Percentiles rank a stretch among this genome's conserved stretches.
Conservation (phyloP, 805 yeast species). For the Komagataella phaffii region DNA sequence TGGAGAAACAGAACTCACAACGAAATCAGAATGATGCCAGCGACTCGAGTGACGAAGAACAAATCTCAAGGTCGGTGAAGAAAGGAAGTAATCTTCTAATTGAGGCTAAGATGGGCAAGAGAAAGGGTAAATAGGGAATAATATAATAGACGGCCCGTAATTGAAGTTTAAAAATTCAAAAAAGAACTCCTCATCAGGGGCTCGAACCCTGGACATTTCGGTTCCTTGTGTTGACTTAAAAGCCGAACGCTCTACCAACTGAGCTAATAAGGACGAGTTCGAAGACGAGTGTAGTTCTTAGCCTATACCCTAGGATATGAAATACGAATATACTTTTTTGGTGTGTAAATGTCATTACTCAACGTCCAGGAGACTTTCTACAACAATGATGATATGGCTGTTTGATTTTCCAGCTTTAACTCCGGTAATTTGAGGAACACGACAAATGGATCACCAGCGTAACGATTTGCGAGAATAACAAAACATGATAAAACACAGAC, state of each 20-base stretch:
- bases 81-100: constrained; percentile 4
- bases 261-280: constrained; percentile 35
- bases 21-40: neutral
- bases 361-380: too few species aligned
- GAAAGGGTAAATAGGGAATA: neutral
- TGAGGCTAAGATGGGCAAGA: constrained; percentile 1
- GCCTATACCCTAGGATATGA: too few species aligned
- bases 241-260: constrained; percentile 64
- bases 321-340: too few species aligned
- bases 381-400: too few species aligned
- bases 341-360: too few species aligned
- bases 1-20: neutral
- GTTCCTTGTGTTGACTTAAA: constrained; percentile 23
- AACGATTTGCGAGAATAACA: too few species aligned
- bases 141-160: neutral
- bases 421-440: too few species aligned
- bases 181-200: constrained; percentile 39
- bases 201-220: constrained; percentile 53
- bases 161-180: constrained; percentile 1
- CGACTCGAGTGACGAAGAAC: neutral
- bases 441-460: too few species aligned
- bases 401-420: too few species aligned
- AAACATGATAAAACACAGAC: too few species aligned
- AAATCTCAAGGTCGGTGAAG: constrained; percentile 1
- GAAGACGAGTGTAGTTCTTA: neutral